phyloP scores from a whole-genome alignment of 2,329 filamentous ascomycete genomes.

The Claviceps pusilla region DNA sequence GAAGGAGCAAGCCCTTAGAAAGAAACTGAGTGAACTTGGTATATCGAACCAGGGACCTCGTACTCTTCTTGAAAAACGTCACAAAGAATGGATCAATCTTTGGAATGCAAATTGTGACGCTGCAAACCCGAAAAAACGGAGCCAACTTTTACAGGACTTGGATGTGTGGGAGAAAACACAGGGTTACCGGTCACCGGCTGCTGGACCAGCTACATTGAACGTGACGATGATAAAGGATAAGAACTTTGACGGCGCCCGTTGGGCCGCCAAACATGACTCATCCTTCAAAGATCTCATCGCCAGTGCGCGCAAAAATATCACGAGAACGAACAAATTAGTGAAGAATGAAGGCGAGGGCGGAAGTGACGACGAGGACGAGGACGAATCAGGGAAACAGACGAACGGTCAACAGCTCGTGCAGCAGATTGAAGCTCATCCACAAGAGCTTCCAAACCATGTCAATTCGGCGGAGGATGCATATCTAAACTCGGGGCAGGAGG shows the following conservation, averaged over 20 bases:
- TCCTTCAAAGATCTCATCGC: slow-evolving; percentile 72
- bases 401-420: background rate
- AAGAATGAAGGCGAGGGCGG: background rate
- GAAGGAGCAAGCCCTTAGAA: slow-evolving; percentile 63
- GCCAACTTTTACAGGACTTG: slow-evolving; percentile 62
- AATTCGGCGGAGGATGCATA: background rate
- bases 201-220: slow-evolving; percentile 22
- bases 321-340: slow-evolving; percentile 22
- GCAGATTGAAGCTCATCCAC: background rate
- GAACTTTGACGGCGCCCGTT: slow-evolving; percentile 69
- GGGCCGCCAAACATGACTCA: slow-evolving; percentile 55
- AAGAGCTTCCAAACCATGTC: background rate
- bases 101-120: slow-evolving; percentile 98
- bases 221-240: slow-evolving; percentile 55
- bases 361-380: background rate
- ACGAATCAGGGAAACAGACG: slow-evolving; percentile 2
- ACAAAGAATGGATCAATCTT: slow-evolving; percentile 86
- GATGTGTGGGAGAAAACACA: slow-evolving; percentile 78
- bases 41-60: slow-evolving; percentile 57
- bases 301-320: slow-evolving; percentile 37
- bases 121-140: slow-evolving; percentile 51
- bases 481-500: background rate
- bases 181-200: slow-evolving; percentile 41
- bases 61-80: slow-evolving; percentile 57
- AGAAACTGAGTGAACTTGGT: slow-evolving; percentile 68